Percentiles rank a stretch among this genome's conserved stretches.
Evolutionary conservation across 805 yeast genomes (phyloP).

Genomic region (Ogataea methanolica): DNA sequence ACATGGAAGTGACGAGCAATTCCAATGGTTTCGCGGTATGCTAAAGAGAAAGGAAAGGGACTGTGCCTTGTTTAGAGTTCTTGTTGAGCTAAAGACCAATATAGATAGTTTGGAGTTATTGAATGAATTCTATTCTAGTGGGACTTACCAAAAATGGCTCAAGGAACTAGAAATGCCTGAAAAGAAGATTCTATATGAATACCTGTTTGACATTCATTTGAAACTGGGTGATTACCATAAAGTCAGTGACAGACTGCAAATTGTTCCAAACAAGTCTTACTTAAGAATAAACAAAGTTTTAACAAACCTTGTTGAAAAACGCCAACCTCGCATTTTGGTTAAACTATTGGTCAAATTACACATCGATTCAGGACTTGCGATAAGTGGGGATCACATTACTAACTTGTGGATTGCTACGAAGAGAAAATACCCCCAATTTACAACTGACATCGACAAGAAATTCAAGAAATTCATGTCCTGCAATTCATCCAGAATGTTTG

Average conservation of each 20-base stretch:
- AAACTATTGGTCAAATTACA: slow-evolving; percentile 23
- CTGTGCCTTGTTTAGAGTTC: slow-evolving; percentile 10
- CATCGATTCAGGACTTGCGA: slow-evolving; percentile 16
- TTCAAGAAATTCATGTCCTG: slow-evolving; percentile 5
- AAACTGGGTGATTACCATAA: slow-evolving; percentile 10
- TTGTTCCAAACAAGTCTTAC: no score
- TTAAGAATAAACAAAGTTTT: slow-evolving; percentile 10
- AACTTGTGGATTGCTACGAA: slow-evolving; percentile 19
- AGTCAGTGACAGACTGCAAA: slow-evolving; percentile 5
- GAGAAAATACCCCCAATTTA: slow-evolving; percentile 17
- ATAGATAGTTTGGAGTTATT: no score
- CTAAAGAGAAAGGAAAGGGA: slow-evolving; percentile 10
- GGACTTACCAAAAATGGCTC: slow-evolving; percentile 13
- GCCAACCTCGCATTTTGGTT: slow-evolving; percentile 19
- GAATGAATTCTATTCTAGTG: slow-evolving; percentile 5
- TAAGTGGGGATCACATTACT: slow-evolving; percentile 14
- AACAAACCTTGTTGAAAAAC: slow-evolving; percentile 11
- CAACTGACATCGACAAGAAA: slow-evolving; percentile 12
- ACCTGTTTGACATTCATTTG: slow-evolving; percentile 17
- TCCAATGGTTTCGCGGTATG: slow-evolving; percentile 16
- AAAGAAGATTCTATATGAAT: slow-evolving; percentile 2
- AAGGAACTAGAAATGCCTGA: slow-evolving; percentile 7
- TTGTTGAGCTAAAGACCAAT: slow-evolving; percentile 2
- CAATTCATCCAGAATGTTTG: not conserved
- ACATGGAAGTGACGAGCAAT: slow-evolving; percentile 18